Conservation (phyloP, 306 rosid genomes). For the Myrica gale region DNA sequence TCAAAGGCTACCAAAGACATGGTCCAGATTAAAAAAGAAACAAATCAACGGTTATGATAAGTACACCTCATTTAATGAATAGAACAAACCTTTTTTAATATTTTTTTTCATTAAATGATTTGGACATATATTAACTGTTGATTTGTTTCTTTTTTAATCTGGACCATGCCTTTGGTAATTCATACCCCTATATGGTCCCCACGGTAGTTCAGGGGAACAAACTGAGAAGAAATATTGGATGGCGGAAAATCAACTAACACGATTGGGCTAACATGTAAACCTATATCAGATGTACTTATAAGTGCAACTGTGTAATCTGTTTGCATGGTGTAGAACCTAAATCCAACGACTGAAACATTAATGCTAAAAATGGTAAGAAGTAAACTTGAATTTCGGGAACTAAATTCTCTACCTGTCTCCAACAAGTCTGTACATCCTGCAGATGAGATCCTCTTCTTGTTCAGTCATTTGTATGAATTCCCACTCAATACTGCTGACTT, state of each 20-base stretch:
- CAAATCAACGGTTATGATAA: too few species aligned
- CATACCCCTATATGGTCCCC: background rate
- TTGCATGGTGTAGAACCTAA: background rate
- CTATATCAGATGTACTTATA: background rate
- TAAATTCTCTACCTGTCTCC: slow-evolving; percentile 47
- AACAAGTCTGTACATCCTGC: slow-evolving; percentile 50
- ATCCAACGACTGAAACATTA: background rate
- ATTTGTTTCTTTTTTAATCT: too few species aligned
- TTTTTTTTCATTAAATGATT: too few species aligned
- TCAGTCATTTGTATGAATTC: slow-evolving; percentile 43
- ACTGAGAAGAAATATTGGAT: background rate
- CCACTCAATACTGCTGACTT: slow-evolving; percentile 54
- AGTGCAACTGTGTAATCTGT: background rate
- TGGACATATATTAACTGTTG: too few species aligned
- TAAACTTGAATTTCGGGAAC: background rate
- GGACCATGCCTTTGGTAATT: too few species aligned
- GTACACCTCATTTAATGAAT: too few species aligned
- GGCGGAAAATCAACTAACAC: background rate
- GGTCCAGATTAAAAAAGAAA: too few species aligned
- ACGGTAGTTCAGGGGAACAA: background rate
- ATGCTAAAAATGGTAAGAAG: background rate
- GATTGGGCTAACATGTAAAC: too few species aligned
- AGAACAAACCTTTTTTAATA: too few species aligned
- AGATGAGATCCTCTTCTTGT: slow-evolving; percentile 61
- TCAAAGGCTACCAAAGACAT: too few species aligned